phyloP scores from a whole-genome alignment of 2,329 filamentous ascomycete genomes.

The Blastomyces emzantsi region DNA sequence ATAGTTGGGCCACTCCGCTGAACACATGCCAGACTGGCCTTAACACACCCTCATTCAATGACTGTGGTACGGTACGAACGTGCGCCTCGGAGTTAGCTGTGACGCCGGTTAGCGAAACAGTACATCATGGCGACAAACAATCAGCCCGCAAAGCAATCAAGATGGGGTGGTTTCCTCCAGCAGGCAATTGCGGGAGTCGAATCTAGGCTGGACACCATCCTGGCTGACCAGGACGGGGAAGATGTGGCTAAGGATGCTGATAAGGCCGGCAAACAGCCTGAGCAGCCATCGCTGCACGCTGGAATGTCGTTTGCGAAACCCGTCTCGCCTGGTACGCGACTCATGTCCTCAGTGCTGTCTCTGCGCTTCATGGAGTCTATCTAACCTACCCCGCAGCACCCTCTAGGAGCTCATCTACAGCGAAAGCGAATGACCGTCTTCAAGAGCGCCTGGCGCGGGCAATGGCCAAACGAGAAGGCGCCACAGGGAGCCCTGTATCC shows the following conservation, averaged over 20 bases:
- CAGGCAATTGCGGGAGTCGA: constrained; percentile 92
- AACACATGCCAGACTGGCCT: constrained; percentile 4
- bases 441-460: constrained; percentile 86
- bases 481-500: constrained; percentile 39
- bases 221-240: constrained; percentile 63
- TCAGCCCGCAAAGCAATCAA: constrained; percentile 33
- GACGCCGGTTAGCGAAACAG: constrained; percentile 7
- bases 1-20: background rate
- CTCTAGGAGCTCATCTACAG: constrained; percentile 57
- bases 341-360: background rate
- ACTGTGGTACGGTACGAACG: constrained; percentile 1
- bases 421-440: constrained; percentile 66
- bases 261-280: constrained; percentile 27
- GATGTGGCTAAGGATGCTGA: constrained; percentile 20
- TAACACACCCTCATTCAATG: constrained; percentile 1
- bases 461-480: constrained; percentile 61
- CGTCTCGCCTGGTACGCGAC: constrained; percentile 24
- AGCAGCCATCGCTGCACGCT: constrained; percentile 26
- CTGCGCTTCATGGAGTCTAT: background rate
- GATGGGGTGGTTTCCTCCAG: constrained; percentile 74
- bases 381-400: constrained; percentile 31
- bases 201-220: constrained; percentile 81
- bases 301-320: constrained; percentile 20
- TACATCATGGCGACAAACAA: constrained; percentile 12
- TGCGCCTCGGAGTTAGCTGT: constrained; percentile 2